These are phyloP conservation scores for Yamadazyma takamatsuzukensis DNA, from an alignment of 805 yeast species.

Conservation along the genomic window DNA sequence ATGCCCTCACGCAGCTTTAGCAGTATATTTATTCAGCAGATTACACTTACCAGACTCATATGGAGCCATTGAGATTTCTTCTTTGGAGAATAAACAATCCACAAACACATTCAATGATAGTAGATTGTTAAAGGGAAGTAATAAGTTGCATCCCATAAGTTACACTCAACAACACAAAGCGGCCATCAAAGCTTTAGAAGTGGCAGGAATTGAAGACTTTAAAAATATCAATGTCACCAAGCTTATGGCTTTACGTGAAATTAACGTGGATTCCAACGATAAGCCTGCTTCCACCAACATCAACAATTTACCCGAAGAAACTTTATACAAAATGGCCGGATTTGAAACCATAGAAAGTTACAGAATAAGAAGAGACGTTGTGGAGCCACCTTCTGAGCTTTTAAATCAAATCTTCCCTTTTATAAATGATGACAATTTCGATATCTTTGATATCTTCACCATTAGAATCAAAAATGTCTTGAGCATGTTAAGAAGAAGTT, in stretches of 20 bases:
- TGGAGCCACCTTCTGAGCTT: conserved; percentile 24
- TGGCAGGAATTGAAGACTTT: conserved; percentile 14
- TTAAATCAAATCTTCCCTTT: conserved; percentile 28
- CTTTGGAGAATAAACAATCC: conserved; percentile 2
- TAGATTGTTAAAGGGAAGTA: conserved; percentile 22
- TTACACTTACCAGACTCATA: conserved; percentile 25
- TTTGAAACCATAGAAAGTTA: conserved; percentile 17
- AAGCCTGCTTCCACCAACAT: conserved; percentile 12
- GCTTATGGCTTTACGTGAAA: conserved; percentile 15
- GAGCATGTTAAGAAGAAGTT: conserved; percentile 16
- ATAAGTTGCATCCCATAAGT: conserved; percentile 19
- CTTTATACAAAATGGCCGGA: conserved; percentile 19
- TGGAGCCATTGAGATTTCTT: conserved; percentile 16
- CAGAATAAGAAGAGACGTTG: conserved; percentile 13
- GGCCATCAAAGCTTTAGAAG: conserved; percentile 16
- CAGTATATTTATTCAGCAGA: conserved; percentile 24
- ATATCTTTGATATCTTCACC: conserved; percentile 8
- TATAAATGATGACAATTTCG: conserved; percentile 12
- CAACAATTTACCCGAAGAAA: conserved; percentile 11
- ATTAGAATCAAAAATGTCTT: conserved; percentile 14
- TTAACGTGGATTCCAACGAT: conserved; percentile 5
- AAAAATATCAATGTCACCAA: conserved; percentile 18
- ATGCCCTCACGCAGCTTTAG: conserved; percentile 25
- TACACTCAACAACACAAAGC: conserved; percentile 27
- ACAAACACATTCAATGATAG: conserved; percentile 13